These are phyloP conservation scores for Capsella rubella DNA, from an alignment of 441 rosid genomes.

Conservation along the genomic window DNA sequence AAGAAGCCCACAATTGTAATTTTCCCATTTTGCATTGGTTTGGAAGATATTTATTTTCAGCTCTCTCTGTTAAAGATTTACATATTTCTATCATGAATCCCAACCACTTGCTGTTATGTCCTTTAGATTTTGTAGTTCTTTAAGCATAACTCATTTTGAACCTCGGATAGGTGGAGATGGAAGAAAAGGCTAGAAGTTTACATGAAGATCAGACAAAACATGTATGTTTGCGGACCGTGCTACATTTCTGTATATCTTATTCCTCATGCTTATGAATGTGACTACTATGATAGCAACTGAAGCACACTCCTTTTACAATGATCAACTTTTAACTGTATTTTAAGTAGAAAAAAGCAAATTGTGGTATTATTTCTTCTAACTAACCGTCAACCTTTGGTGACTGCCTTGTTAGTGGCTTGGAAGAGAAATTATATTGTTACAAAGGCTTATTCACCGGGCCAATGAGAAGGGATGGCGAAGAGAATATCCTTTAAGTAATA, in stretches of 20 bases:
- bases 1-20: slow-evolving; percentile 64
- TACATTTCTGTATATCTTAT: slow-evolving; percentile 24
- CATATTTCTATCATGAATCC: slow-evolving; percentile 19
- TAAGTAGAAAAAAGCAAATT: slow-evolving; percentile 8
- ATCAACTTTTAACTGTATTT: slow-evolving; percentile 23
- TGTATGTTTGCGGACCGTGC: slow-evolving; percentile 56
- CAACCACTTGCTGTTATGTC: background rate
- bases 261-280: slow-evolving; percentile 5
- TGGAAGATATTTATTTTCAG: slow-evolving; percentile 11
- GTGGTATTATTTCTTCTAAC: slow-evolving; percentile 33
- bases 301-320: slow-evolving; percentile 17
- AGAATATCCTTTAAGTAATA: slow-evolving; percentile 77
- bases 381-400: slow-evolving; percentile 33
- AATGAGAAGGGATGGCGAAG: slow-evolving; percentile 94
- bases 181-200: slow-evolving; percentile 66
- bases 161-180: slow-evolving; percentile 66
- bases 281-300: background rate
- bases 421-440: slow-evolving; percentile 64
- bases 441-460: slow-evolving; percentile 72
- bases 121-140: too few relatives aligned
- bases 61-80: slow-evolving; percentile 22
- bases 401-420: slow-evolving; percentile 72
- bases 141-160: slow-evolving; percentile 29
- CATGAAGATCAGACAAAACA: slow-evolving; percentile 84
- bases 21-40: slow-evolving; percentile 17